A percentile compares a stretch with the other conserved stretches of the same genome.
Conservation (phyloP, 106 monocot genomes). For the Platanthera zijinensis region DNA sequence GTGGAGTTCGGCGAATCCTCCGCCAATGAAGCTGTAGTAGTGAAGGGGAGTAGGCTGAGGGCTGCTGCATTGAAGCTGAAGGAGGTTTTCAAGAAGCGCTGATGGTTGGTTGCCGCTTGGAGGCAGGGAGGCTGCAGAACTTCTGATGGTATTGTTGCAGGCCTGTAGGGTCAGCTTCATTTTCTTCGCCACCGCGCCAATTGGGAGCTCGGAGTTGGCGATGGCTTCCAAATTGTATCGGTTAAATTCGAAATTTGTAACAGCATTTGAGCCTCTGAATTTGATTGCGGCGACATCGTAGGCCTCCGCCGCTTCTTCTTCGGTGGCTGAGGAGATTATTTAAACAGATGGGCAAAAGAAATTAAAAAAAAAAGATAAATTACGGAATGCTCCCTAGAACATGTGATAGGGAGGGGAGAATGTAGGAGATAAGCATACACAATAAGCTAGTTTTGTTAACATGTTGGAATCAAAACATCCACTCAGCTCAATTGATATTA, state of each 20-base stretch:
- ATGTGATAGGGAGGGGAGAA: too few species aligned
- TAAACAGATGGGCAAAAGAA: background rate
- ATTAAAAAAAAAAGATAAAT: background rate
- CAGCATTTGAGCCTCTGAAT: slow-evolving; percentile 37
- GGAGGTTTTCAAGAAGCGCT: slow-evolving; percentile 18
- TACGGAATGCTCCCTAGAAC: too few species aligned
- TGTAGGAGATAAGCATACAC: too few species aligned
- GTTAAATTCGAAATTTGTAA: slow-evolving; percentile 35
- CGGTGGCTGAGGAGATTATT: slow-evolving; percentile 22
- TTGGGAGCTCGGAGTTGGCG: slow-evolving; percentile 16
- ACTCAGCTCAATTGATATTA: too few species aligned
- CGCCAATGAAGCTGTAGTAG: slow-evolving; percentile 6
- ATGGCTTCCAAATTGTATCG: slow-evolving; percentile 11
- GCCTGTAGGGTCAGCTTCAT: slow-evolving; percentile 7
- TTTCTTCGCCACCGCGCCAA: background rate
- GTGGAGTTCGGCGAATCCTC: background rate
- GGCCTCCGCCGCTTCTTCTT: slow-evolving; percentile 44
- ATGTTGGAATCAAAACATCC: too few species aligned
- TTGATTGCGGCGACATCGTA: slow-evolving; percentile 50
- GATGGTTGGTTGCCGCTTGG: background rate
- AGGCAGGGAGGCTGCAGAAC: background rate
- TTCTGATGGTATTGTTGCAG: background rate
- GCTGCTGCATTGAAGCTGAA: slow-evolving; percentile 18
- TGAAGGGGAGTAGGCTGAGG: slow-evolving; percentile 7
- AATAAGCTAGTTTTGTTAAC: too few species aligned